phyloP scores from a whole-genome alignment of 225 moss, liverwort and hornwort species.

The Marchantia polymorpha region DNA sequence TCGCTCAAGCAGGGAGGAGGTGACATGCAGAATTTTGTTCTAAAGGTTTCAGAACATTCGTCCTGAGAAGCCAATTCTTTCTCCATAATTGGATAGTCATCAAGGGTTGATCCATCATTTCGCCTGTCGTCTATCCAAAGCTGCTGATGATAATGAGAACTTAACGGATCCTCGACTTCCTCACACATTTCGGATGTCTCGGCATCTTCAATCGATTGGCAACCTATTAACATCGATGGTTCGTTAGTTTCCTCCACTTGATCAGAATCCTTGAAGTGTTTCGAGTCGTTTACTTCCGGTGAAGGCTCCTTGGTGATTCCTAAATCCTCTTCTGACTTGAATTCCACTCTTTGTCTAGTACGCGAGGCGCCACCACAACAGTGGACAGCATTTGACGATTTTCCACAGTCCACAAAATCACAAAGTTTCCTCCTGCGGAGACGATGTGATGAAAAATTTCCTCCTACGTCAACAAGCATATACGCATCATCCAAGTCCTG shows the following conservation, averaged over 20 bases:
- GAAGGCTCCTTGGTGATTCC: neutral
- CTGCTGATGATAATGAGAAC: neutral
- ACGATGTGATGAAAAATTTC: neutral
- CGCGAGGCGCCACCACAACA: neutral
- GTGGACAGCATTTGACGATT: neutral
- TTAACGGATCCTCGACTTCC: neutral
- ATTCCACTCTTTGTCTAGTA: neutral
- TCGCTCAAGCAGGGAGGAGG: neutral
- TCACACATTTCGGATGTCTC: neutral
- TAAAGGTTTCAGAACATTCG: neutral
- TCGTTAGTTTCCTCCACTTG: neutral
- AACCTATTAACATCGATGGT: neutral
- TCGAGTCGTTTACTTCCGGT: neutral
- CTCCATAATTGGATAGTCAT: neutral
- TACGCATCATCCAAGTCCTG: neutral
- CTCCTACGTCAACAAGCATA: neutral
- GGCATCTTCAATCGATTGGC: neutral
- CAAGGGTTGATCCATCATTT: neutral
- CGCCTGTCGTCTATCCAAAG: neutral
- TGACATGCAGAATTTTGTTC: neutral
- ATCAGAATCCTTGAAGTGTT: neutral
- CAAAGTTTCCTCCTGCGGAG: conserved; percentile 23
- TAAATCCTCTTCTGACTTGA: neutral
- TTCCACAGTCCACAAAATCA: neutral
- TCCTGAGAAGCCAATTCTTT: neutral